Conservation (phyloP, 345 rosid genomes). For the Geranium rotundifolium region DNA sequence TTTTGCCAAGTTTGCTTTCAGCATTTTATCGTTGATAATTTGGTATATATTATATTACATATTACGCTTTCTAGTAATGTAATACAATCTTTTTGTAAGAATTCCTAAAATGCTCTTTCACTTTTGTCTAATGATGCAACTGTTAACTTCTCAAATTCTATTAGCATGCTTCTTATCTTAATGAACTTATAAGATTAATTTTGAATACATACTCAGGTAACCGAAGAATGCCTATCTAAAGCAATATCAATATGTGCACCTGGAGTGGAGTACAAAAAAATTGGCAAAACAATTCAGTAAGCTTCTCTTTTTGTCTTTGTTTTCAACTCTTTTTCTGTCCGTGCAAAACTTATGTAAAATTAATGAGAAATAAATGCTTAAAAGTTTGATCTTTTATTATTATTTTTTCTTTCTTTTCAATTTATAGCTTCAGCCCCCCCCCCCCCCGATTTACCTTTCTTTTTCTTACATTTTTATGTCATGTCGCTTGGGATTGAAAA, state of each 20-base stretch:
- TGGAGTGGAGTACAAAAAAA: conserved; percentile 64
- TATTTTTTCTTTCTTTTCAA: too few relatives aligned
- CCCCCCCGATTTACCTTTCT: too few relatives aligned
- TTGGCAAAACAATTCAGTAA: conserved; percentile 86
- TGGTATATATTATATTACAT: neutral
- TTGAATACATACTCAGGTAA: conserved; percentile 41
- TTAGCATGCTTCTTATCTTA: conserved; percentile 8
- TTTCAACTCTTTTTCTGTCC: neutral
- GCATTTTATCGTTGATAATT: too few relatives aligned
- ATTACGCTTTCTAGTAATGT: neutral
- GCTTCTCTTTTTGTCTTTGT: conserved; percentile 8
- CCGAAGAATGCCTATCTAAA: conserved; percentile 67
- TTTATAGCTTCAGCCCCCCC: too few relatives aligned
- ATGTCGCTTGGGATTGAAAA: neutral
- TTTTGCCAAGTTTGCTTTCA: neutral
- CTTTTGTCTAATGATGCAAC: neutral
- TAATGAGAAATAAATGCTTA: too few relatives aligned
- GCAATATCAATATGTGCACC: conserved; percentile 85
- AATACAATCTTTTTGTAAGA: neutral
- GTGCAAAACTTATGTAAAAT: too few relatives aligned
- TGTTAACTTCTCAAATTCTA: neutral
- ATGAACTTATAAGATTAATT: conserved; percentile 4
- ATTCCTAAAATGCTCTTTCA: neutral
- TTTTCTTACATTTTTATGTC: neutral
- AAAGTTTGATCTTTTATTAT: too few relatives aligned